Evolutionary conservation across 306 rosid genomes (phyloP), one percentile per base, ranked within the genome.

Genomic region (Glycine tomentella): DNA sequence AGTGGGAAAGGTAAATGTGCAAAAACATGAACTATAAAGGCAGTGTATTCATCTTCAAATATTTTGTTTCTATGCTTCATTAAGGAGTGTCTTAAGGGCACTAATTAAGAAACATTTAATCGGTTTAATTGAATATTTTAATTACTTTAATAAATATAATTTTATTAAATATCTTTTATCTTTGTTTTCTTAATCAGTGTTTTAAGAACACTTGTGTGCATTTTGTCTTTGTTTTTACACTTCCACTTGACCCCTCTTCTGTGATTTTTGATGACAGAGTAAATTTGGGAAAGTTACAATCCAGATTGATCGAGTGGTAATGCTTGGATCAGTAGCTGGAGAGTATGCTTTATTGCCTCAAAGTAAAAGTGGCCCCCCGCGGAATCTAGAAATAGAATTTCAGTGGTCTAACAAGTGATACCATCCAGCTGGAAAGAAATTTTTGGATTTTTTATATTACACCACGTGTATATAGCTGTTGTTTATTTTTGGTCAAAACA

Each of bases 281-380:
- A 93, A 97, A 67, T 96, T 96, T 53, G 98, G 98, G 56, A 96
- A 96, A 87, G 99, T 96, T 51, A 96, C 99, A 0, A 96, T 93
- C 87, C 99, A 96, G 87, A 96, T 93, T 36, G 99, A 96, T 86
- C 87, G 95, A 58, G 97, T 93, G 6, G 98, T 96, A 84, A 96
- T 96, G 99, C 90, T 96, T 70, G 98, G 99, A 81, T 92, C 98
- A 12, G 98, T 96, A 46, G 93, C 98, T 7, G 97, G 99, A 14
- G 98, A 96, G 81, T 96, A 96, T 89, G 91, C 97, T 4, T 82
- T 96, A 9, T 85, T 96, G 82, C 99, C 99, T 0, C 88, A 91
- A 89, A 96, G 99, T 90, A 96, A 90, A 89, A 93, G 92, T 68
- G 99, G 98, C 14, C 97, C 92, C 0, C 70, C 97, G 2, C 87